phyloP scores from a whole-genome alignment of 2,329 filamentous ascomycete genomes.

The Fusarium sp. region DNA sequence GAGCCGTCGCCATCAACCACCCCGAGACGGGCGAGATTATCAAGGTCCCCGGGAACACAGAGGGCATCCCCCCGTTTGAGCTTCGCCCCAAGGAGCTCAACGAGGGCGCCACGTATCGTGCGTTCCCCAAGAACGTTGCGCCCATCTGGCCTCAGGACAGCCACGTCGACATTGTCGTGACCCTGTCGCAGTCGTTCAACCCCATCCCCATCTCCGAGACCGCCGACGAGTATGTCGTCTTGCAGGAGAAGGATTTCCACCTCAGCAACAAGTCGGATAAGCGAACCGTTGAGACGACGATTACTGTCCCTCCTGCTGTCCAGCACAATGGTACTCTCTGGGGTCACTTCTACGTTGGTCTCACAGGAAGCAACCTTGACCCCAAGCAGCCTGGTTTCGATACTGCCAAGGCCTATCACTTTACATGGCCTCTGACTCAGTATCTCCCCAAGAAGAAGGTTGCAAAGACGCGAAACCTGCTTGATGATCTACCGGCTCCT shows the following conservation, averaged over 20 bases:
- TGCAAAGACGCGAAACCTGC: constrained; percentile 83
- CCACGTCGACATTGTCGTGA: constrained; percentile 81
- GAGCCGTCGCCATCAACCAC: constrained; percentile 58
- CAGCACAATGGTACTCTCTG: constrained; percentile 94
- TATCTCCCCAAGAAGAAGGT: constrained; percentile 92
- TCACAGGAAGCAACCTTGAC: constrained; percentile 78
- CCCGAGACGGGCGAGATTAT: constrained; percentile 60
- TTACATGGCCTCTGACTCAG: constrained; percentile 83
- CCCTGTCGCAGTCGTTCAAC: constrained; percentile 77
- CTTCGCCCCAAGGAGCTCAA: constrained; percentile 68
- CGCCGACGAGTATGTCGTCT: constrained; percentile 72
- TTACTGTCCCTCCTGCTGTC: constrained; percentile 77
- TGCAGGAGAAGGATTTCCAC: constrained; percentile 81
- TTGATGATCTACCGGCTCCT: constrained; percentile 60
- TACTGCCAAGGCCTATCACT: constrained; percentile 78
- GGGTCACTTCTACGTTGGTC: constrained; percentile 90
- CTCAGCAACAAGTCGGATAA: constrained; percentile 81
- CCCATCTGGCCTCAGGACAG: constrained; percentile 88
- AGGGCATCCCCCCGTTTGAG: constrained; percentile 68
- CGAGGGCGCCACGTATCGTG: constrained; percentile 68
- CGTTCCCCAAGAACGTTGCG: constrained; percentile 73
- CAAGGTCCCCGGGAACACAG: constrained; percentile 61
- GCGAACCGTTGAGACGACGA: constrained; percentile 76
- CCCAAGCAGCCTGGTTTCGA: constrained; percentile 77
- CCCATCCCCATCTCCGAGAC: constrained; percentile 72